Evolutionary conservation across 2,329 filamentous ascomycete species (phyloP), one percentile per base, ranked within the genome.

Genomic region (Venturia oleaginea): DNA sequence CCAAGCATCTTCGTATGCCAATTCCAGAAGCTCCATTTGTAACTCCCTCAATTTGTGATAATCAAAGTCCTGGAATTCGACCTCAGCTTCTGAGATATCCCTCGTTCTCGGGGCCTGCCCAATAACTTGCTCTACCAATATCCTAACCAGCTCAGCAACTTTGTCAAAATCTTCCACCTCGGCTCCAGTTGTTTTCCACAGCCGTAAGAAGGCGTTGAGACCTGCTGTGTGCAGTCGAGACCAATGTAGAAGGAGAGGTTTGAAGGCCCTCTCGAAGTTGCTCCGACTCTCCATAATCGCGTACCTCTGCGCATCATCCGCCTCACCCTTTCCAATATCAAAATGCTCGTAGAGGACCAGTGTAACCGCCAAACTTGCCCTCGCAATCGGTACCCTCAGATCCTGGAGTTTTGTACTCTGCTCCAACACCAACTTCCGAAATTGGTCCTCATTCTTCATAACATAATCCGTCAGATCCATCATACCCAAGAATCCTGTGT

Each of bases 391-490:
- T 73, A 92, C 97, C 43, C 93, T 85, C 72, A 91, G 85, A 62
- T 85, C 79, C 27, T 84, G 70, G 1, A 89, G 84, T 71, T 86
- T 86, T 7, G 87, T 86, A 3, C 90, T 88, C 76, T 99, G 94
- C 76, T 99, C 94, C 42, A 97, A 79, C 19, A 99, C 69, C 69
- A 96, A 81, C 77, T 96, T 97, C 73, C 96, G 92, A 70, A 96
- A 97, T 13, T 86, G 86, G 72, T 97, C 92, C 74, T 96, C 91
- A 72, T 96, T 88, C 73, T 92, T 96, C 71, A 89, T 85, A 60
- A 96, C 91, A 73, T 91, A 99, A 75, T 97, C 92, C 2, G 92
- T 91, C 71, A 99, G 77, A 74, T 99, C 94, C 92, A 99, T 97
- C 85, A 99, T 91, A 34, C 94, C 94, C 63, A 99, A 77, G 73